Evolutionary conservation across 2,329 filamentous ascomycete genomes (phyloP).

Genomic region (Pyrenophora seminiperda): DNA sequence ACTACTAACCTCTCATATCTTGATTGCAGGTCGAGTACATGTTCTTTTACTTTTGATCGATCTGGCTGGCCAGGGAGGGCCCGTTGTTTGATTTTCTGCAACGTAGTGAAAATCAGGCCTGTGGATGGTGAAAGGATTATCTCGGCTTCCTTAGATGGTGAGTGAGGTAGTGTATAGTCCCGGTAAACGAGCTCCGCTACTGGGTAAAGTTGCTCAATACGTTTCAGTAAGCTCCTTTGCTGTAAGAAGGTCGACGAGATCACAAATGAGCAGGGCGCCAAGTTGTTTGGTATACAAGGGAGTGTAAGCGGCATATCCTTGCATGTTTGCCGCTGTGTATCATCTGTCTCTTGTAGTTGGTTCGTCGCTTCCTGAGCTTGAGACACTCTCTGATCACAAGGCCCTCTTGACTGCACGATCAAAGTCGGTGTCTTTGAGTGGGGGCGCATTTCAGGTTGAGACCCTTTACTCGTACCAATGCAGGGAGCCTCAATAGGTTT

Average conservation of each 20-base stretch:
- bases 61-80: slow-evolving; percentile 65
- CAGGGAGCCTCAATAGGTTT: slow-evolving; percentile 13
- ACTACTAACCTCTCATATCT: slow-evolving; percentile 73
- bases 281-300: slow-evolving; percentile 24
- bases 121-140: slow-evolving; percentile 70
- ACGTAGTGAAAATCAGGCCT: slow-evolving; percentile 71
- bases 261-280: slow-evolving; percentile 53
- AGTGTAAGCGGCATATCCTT: slow-evolving; percentile 26
- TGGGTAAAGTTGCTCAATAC: slow-evolving; percentile 58
- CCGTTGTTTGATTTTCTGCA: slow-evolving; percentile 74
- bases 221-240: slow-evolving; percentile 56
- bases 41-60: slow-evolving; percentile 55
- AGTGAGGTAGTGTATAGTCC: slow-evolving; percentile 55
- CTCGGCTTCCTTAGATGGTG: slow-evolving; percentile 65
- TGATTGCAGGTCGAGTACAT: slow-evolving; percentile 58
- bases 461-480: neutral
- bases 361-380: neutral
- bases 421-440: neutral
- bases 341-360: neutral
- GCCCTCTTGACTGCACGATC: neutral
- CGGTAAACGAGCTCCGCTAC: slow-evolving; percentile 63
- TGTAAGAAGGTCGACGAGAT: slow-evolving; percentile 56
- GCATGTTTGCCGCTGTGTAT: neutral
- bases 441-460: neutral
- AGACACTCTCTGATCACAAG: neutral